A percentile compares a stretch with the other conserved stretches of the same genome.
These are phyloP conservation scores for Trichoderma guizhouense DNA, from an alignment of 2,329 filamentous ascomycete genomes.

Conservation along the genomic window DNA sequence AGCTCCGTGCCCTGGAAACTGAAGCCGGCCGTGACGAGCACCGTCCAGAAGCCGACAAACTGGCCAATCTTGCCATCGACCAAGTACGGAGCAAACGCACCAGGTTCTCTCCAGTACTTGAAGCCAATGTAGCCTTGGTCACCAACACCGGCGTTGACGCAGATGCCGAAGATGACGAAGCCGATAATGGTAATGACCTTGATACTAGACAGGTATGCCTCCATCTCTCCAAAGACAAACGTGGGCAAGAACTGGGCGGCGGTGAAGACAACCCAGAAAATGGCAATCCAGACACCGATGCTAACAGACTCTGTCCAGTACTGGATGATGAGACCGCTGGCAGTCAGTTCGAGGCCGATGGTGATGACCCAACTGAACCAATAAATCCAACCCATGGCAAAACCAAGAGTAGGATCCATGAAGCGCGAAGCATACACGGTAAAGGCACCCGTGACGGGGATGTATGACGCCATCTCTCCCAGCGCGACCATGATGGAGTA, in stretches of 20 bases:
- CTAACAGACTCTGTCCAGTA: slow-evolving; percentile 64
- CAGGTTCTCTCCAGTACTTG: slow-evolving; percentile 65
- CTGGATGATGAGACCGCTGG: slow-evolving; percentile 70
- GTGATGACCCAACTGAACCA: slow-evolving; percentile 77
- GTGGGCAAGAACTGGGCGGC: slow-evolving; percentile 69
- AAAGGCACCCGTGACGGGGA: slow-evolving; percentile 74
- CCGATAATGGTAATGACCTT: slow-evolving; percentile 73
- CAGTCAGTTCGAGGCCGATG: slow-evolving; percentile 69
- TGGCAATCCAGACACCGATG: slow-evolving; percentile 68
- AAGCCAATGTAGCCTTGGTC: slow-evolving; percentile 71
- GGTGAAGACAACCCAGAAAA: slow-evolving; percentile 71
- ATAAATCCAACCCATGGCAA: slow-evolving; percentile 80
- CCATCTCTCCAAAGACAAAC: slow-evolving; percentile 70
- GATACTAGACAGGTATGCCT: slow-evolving; percentile 75
- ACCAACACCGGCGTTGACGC: slow-evolving; percentile 69
- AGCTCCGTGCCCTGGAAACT: slow-evolving; percentile 72
- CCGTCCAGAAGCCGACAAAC: slow-evolving; percentile 68
- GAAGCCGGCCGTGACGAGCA: slow-evolving; percentile 66
- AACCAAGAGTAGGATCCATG: slow-evolving; percentile 68
- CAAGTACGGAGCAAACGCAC: slow-evolving; percentile 63
- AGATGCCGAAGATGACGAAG: slow-evolving; percentile 74
- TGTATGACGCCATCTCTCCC: slow-evolving; percentile 72
- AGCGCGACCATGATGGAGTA: slow-evolving; percentile 71
- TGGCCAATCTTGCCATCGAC: slow-evolving; percentile 52
- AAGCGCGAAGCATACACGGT: slow-evolving; percentile 74